Evolutionary conservation across 148 eudicot species (phyloP).

Genomic region (Dianthus caryophyllus): DNA sequence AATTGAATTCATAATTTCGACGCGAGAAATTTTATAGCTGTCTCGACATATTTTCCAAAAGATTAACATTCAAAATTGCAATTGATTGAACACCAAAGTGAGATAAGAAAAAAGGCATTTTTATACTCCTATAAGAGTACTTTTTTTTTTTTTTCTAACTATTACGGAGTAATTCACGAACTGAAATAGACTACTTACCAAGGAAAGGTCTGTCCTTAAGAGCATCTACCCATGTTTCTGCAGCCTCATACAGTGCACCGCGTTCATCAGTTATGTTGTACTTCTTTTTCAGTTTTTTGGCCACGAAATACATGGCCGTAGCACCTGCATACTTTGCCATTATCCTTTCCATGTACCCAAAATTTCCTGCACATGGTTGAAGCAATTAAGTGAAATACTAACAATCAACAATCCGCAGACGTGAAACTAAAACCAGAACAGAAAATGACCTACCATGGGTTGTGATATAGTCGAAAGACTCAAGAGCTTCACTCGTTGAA

Average conservation of each 20-base stretch:
- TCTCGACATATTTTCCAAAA: too few relatives aligned
- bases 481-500: conserved; percentile 73
- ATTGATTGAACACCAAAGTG: too few relatives aligned
- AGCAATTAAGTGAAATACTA: background rate
- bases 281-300: conserved; percentile 85
- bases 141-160: too few relatives aligned
- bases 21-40: too few relatives aligned
- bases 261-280: conserved; percentile 85
- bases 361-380: conserved; percentile 54
- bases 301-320: conserved; percentile 86
- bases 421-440: background rate
- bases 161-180: background rate
- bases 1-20: too few relatives aligned
- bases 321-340: conserved; percentile 90
- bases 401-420: background rate
- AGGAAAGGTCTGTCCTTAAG: conserved; percentile 70
- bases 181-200: conserved; percentile 37
- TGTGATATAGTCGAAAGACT: conserved; percentile 89
- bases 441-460: conserved; percentile 52
- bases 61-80: too few relatives aligned
- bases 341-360: conserved; percentile 71
- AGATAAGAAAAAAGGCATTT: too few relatives aligned
- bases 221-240: conserved; percentile 98
- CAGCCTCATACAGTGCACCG: conserved; percentile 76
- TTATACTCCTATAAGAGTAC: too few relatives aligned